A percentile compares a stretch with the other conserved stretches of the same genome.
Conservation (phyloP, 352 stramenopile species). For the Elongisporangium undulatum region DNA sequence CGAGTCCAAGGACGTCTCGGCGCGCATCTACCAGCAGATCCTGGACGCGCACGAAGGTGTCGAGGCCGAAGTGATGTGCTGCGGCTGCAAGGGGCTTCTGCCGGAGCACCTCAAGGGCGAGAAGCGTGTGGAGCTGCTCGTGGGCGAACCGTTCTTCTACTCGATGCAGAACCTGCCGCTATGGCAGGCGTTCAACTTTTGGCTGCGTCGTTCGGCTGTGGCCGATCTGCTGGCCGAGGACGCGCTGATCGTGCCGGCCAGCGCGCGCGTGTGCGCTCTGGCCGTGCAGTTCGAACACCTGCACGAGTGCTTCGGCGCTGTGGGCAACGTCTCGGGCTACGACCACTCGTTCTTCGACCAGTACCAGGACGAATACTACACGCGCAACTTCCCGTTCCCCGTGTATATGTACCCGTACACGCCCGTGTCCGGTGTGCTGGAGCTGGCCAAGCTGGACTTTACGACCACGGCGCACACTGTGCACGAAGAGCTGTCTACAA, state of each 20-base stretch:
- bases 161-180: slow-evolving; percentile 83
- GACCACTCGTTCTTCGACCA: slow-evolving; percentile 72
- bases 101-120: slow-evolving; percentile 53
- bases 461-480: slow-evolving; percentile 35
- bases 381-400: slow-evolving; percentile 75
- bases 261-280: slow-evolving; percentile 45
- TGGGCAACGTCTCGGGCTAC: slow-evolving; percentile 64
- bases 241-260: slow-evolving; percentile 43
- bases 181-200: slow-evolving; percentile 84
- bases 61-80: slow-evolving; percentile 55
- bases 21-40: slow-evolving; percentile 72
- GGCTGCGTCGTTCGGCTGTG: slow-evolving; percentile 61
- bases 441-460: slow-evolving; percentile 48
- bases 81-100: slow-evolving; percentile 60
- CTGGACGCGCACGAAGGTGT: slow-evolving; percentile 34
- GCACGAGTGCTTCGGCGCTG: slow-evolving; percentile 73
- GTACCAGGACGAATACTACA: slow-evolving; percentile 66
- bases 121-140: slow-evolving; percentile 46
- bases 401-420: slow-evolving; percentile 77
- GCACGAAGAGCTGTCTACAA: slow-evolving; percentile 10
- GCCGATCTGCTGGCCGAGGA: slow-evolving; percentile 26
- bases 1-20: slow-evolving; percentile 79
- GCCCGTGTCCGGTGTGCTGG: slow-evolving; percentile 26
- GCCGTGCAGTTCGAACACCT: slow-evolving; percentile 69
- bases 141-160: slow-evolving; percentile 82